Evolutionary conservation across 306 rosid species (phyloP).

Genomic region (Gastrolobium bilobum): DNA sequence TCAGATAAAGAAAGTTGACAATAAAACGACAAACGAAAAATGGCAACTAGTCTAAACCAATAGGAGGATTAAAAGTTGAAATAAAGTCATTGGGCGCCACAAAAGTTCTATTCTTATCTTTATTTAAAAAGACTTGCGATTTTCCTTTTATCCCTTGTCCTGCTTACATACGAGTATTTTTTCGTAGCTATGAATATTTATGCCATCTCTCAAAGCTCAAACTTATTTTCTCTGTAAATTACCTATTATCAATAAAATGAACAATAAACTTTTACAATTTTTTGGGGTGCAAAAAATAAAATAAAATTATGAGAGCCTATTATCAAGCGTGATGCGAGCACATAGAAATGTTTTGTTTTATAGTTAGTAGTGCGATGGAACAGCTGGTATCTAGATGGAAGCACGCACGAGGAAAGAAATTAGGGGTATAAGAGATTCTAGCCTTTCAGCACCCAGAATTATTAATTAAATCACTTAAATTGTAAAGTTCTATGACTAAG

Average conservation of each 20-base stretch:
- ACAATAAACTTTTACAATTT: too few relatives aligned
- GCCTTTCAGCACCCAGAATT: slow-evolving; percentile 4
- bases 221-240: not conserved
- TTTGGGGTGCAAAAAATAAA: too few relatives aligned
- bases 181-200: not conserved
- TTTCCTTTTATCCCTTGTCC: not conserved
- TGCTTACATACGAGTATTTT: too few relatives aligned
- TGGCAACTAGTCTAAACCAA: not conserved
- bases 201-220: too few relatives aligned
- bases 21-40: not conserved
- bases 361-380: not conserved
- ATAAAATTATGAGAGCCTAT: too few relatives aligned
- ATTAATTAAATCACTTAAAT: not conserved
- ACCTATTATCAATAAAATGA: not conserved
- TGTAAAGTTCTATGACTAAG: not conserved
- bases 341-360: not conserved
- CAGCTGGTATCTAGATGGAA: not conserved
- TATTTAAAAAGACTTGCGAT: not conserved
- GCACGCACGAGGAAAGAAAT: not conserved
- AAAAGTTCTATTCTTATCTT: not conserved
- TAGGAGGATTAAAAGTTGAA: slow-evolving; percentile 13
- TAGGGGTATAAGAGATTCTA: not conserved
- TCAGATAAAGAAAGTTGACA: not conserved
- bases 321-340: not conserved
- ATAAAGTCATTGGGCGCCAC: not conserved